A percentile compares a stretch with the other conserved stretches of the same genome.
Conservation (phyloP, 148 eudicot species). For the Suaeda aralocaspica region DNA sequence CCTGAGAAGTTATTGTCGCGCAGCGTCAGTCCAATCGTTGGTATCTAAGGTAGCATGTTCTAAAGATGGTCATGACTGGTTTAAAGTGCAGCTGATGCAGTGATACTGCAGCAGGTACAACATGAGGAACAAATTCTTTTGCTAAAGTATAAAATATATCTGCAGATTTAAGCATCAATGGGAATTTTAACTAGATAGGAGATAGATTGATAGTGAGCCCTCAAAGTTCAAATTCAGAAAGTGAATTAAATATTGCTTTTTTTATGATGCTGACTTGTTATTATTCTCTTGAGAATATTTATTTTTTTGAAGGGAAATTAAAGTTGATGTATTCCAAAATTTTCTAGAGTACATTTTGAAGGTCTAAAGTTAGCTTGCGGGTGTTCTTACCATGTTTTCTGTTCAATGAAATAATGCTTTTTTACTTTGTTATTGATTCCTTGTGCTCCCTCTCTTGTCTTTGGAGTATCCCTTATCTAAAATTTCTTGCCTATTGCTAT, state of each 20-base stretch:
- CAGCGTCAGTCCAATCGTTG: constrained; percentile 11
- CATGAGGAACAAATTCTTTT: constrained; percentile 15
- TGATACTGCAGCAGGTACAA: constrained; percentile 8
- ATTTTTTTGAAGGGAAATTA: constrained; percentile 8
- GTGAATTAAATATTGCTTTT: constrained; percentile 19
- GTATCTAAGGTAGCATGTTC: constrained; percentile 22
- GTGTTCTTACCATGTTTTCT: constrained; percentile 19
- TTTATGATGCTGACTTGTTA: constrained; percentile 29
- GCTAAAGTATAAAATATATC: background rate
- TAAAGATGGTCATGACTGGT: constrained; percentile 19
- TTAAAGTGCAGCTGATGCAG: constrained; percentile 20
- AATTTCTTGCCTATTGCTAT: background rate
- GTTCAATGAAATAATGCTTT: constrained; percentile 10
- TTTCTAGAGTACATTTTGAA: constrained; percentile 20
- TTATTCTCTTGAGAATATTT: constrained; percentile 27
- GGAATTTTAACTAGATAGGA: background rate
- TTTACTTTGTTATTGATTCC: constrained; percentile 37
- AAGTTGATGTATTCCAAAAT: constrained; percentile 27
- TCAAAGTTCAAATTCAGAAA: constrained; percentile 11
- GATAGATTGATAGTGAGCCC: background rate
- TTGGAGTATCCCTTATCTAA: constrained; percentile 3
- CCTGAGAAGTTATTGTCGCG: constrained; percentile 19
- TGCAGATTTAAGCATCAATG: background rate
- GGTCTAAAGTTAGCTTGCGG: constrained; percentile 29
- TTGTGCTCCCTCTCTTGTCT: constrained; percentile 26